phyloP scores from a whole-genome alignment of 805 yeast species.

The Saccharomycopsis oosterbeekiorum region DNA sequence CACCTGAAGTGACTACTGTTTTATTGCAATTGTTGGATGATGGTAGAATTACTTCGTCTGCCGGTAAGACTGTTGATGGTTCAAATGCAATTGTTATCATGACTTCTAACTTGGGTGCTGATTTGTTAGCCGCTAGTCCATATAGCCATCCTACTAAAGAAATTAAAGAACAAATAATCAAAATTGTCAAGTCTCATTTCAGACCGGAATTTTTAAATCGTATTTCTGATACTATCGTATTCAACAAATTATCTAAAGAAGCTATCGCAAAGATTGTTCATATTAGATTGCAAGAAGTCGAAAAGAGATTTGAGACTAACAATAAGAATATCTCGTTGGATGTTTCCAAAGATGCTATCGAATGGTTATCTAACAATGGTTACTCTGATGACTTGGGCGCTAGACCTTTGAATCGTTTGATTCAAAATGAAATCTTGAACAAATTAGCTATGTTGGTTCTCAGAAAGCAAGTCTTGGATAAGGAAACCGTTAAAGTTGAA shows the following conservation, averaged over 20 bases:
- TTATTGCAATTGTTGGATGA: conserved; percentile 89
- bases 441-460: conserved; percentile 80
- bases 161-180: conserved; percentile 74
- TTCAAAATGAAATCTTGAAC: conserved; percentile 81
- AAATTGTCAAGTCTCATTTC: conserved; percentile 77
- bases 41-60: conserved; percentile 90
- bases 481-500: conserved; percentile 70
- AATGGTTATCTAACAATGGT: conserved; percentile 75
- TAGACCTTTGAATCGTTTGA: conserved; percentile 86
- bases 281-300: conserved; percentile 76
- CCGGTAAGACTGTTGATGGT: conserved; percentile 89
- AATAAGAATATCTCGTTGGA: conserved; percentile 69
- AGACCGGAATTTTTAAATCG: conserved; percentile 97
- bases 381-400: conserved; percentile 94
- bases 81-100: conserved; percentile 86
- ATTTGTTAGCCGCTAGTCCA: conserved; percentile 63
- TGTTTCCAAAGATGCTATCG: conserved; percentile 67
- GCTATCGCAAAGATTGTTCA: conserved; percentile 89
- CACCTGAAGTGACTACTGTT: conserved; percentile 92
- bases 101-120: conserved; percentile 97
- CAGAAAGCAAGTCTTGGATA: conserved; percentile 78
- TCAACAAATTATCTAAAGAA: conserved; percentile 84
- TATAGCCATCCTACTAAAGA: conserved; percentile 53
- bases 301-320: conserved; percentile 72
- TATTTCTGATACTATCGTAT: conserved; percentile 84